Evolutionary conservation across 73 alveolate species (phyloP).

Genomic region (Uronychia setigera): DNA sequence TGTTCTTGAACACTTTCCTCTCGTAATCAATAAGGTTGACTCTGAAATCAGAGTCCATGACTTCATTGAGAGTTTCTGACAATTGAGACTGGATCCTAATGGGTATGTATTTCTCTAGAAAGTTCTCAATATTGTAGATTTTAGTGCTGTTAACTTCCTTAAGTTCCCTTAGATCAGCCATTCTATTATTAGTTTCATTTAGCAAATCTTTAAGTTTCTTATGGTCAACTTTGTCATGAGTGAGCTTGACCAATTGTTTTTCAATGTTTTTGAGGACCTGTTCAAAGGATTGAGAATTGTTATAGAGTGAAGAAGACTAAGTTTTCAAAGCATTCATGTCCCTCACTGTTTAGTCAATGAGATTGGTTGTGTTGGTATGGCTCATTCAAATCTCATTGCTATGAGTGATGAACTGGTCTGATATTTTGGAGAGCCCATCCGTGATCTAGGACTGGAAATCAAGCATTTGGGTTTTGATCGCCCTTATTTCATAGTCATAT

Average conservation of each 20-base stretch:
- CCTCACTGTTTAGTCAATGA: background rate
- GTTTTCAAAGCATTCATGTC: background rate
- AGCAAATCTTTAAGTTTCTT: background rate
- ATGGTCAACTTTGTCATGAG: background rate
- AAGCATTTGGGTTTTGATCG: background rate
- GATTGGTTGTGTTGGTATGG: background rate
- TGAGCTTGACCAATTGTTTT: background rate
- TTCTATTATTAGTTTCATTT: background rate
- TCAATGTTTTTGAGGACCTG: background rate
- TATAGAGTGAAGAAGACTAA: background rate
- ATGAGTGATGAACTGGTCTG: background rate
- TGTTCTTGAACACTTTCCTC: background rate
- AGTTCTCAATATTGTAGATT: background rate
- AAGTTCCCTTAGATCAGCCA: background rate
- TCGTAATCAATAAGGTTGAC: background rate
- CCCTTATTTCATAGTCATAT: background rate
- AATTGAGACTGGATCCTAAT: background rate
- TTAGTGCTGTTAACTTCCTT: background rate
- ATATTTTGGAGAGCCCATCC: background rate
- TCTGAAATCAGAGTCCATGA: background rate
- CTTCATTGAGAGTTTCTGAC: background rate
- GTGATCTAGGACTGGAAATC: background rate
- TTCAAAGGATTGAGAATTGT: background rate
- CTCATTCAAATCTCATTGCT: background rate
- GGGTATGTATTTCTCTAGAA: slow-evolving; percentile 4